Percentiles rank a stretch among this genome's conserved stretches.
phyloP scores from a whole-genome alignment of 805 yeast genomes.

The Ogataea zsoltii region DNA sequence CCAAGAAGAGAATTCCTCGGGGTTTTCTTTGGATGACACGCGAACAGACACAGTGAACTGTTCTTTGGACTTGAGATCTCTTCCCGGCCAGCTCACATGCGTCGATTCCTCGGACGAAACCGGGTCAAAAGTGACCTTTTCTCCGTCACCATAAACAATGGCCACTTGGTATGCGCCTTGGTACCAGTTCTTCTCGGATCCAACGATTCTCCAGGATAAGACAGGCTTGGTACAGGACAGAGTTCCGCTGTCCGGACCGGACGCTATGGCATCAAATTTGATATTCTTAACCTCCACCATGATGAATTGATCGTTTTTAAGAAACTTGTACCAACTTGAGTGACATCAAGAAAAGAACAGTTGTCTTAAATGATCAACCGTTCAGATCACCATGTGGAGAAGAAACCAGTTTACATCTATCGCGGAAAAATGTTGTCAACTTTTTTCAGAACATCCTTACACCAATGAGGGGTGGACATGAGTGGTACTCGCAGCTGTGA shows the following conservation, averaged over 20 bases:
- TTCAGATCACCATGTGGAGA: too few relatives aligned
- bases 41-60: slow-evolving; percentile 11
- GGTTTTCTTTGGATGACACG: slow-evolving; percentile 6
- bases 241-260: slow-evolving; percentile 6
- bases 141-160: slow-evolving; percentile 8
- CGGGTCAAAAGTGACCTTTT: slow-evolving; percentile 5
- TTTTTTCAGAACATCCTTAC: not conserved
- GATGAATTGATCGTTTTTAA: too few relatives aligned
- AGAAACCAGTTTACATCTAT: not conserved
- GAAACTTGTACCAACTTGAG: slow-evolving; percentile 11
- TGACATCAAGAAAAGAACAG: too few relatives aligned
- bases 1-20: slow-evolving; percentile 10
- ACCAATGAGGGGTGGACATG: not conserved
- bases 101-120: slow-evolving; percentile 5
- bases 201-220: slow-evolving; percentile 13
- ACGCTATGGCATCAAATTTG: slow-evolving; percentile 9
- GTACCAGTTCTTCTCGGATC: slow-evolving; percentile 10
- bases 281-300: slow-evolving; percentile 1
- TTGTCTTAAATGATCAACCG: too few relatives aligned
- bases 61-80: slow-evolving; percentile 13
- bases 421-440: not conserved
- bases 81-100: slow-evolving; percentile 13
- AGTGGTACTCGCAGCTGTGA: too few relatives aligned
- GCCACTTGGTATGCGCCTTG: slow-evolving; percentile 15
- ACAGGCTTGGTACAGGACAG: slow-evolving; percentile 8